Base-by-base conservation (phyloP, 2,329 filamentous ascomycete species). In the Curvularia sp. region DNA sequence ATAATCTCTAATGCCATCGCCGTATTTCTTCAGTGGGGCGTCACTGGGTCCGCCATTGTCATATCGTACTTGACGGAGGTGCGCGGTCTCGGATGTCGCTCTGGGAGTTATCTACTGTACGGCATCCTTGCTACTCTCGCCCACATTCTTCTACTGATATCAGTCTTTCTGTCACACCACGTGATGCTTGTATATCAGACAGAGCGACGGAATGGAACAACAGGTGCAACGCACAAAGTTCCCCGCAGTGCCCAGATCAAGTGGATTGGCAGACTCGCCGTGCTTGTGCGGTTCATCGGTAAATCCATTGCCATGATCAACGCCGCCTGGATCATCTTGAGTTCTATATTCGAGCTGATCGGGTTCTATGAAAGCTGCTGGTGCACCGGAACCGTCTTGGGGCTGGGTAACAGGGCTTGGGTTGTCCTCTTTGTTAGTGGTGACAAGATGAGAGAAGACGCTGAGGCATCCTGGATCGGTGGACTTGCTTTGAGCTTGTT, bases 41-140 rank as follows among this genome's bases (percentile, higher is more conserved):
- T 46, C 15, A 53, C 31, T 28, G 50, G 50, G 15, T 53, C 50
- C 18, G 50, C 50, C 30, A 53, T 46, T 8, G 50, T 53, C 9
- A 46, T 53, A 44, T 53, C 50, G 4, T 53, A 53, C 13, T 41
- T 53, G 50, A 53, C 41, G 1, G 50, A 53, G 30, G 50, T 53
- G 30, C 50, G 50, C 20, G 41, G 50, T 28, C 50, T 53, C 22
- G 50, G 50, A 13, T 53, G 50, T 46, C 41, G 50, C 30, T 53
- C 50, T 28, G 50, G 50, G 4, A 46, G 50, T 38, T 53, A 53
- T 30, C 41, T 53, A 18, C 8, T 53, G 9, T 53, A 53, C 47
- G 47, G 47, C 18, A 35, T 49, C 18, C 31, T 49, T 33, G 47
- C 47, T 38, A 49, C 47, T 22, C 38, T 20, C 18, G 47, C 31